Evolutionary conservation across 176 grass and related monocot genomes (phyloP).

Genomic region (Olyra latifolia): DNA sequence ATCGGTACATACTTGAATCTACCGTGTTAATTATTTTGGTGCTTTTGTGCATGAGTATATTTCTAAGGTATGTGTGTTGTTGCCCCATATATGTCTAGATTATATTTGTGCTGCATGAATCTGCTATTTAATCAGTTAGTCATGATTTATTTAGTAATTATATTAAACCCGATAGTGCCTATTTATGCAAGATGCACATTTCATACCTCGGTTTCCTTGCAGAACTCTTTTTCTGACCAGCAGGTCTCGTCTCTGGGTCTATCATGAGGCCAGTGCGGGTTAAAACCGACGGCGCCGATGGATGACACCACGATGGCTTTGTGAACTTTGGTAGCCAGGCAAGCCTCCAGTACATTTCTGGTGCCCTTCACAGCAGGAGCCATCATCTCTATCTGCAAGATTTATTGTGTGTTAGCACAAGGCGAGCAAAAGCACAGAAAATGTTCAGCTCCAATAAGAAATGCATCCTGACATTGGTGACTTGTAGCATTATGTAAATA

Average conservation of each 20-base stretch:
- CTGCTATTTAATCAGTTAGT: no score
- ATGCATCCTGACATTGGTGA: no score
- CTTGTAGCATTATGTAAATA: no score
- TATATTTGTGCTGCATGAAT: no score
- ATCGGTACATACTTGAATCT: no score
- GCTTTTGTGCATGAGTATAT: no score
- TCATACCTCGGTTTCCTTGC: slow-evolving; percentile 25
- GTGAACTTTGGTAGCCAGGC: not conserved
- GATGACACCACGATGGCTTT: slow-evolving; percentile 41
- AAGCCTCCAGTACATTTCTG: slow-evolving; percentile 38
- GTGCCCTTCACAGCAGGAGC: slow-evolving; percentile 35
- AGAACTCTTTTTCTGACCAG: slow-evolving; percentile 43
- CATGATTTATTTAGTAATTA: no score
- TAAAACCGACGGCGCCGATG: not conserved
- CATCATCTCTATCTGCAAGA: slow-evolving; percentile 41
- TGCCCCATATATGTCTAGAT: no score
- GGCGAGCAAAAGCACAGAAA: not conserved
- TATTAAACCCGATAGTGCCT: no score
- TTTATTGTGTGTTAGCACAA: not conserved
- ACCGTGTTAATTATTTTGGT: no score
- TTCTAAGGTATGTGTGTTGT: no score
- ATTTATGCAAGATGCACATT: not conserved
- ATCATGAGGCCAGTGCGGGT: slow-evolving; percentile 34
- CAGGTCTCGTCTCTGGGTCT: slow-evolving; percentile 40
- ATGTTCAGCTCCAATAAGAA: no score